phyloP scores from a whole-genome alignment of 2,329 filamentous ascomycete genomes.

The Geosmithia morbida region DNA sequence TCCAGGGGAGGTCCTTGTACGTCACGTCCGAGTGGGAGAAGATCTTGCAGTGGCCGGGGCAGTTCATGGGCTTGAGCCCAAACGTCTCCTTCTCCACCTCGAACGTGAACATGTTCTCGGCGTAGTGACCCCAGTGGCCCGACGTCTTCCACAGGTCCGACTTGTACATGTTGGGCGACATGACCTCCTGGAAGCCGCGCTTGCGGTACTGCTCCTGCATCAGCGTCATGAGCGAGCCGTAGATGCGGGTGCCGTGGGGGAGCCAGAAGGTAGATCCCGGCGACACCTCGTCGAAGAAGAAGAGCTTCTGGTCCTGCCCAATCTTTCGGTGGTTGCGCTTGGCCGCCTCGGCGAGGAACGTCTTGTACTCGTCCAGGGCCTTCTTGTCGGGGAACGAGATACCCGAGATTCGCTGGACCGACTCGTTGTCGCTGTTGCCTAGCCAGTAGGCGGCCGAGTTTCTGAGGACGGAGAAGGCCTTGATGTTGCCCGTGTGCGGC shows the following conservation, averaged over 20 bases:
- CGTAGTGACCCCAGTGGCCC: conserved; percentile 75
- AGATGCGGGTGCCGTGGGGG: conserved; percentile 84
- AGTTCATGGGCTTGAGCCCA: conserved; percentile 95
- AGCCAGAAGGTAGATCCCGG: conserved; percentile 88
- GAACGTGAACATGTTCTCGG: conserved; percentile 80
- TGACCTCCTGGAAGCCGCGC: conserved; percentile 88
- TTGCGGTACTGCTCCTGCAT: conserved; percentile 82
- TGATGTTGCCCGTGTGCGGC: conserved; percentile 79
- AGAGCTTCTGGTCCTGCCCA: conserved; percentile 89
- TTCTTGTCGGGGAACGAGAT: conserved; percentile 96
- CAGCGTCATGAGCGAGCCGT: conserved; percentile 74
- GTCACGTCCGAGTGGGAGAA: conserved; percentile 73
- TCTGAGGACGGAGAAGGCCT: conserved; percentile 90
- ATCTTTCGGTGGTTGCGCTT: conserved; percentile 93
- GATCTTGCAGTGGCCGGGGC: conserved; percentile 83
- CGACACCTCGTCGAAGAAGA: conserved; percentile 92
- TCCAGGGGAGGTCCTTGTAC: conserved; percentile 74
- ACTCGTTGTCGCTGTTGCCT: conserved; percentile 86
- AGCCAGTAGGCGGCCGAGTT: conserved; percentile 71
- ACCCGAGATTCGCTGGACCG: conserved; percentile 90
- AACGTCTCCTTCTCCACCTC: conserved; percentile 58
- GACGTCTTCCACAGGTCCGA: conserved; percentile 85
- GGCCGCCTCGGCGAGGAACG: conserved; percentile 93
- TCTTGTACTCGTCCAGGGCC: conserved; percentile 80
- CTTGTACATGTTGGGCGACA: conserved; percentile 91